These are phyloP conservation scores for Xylaria digitata DNA, from an alignment of 2,329 filamentous ascomycete genomes.

Conservation along the genomic window DNA sequence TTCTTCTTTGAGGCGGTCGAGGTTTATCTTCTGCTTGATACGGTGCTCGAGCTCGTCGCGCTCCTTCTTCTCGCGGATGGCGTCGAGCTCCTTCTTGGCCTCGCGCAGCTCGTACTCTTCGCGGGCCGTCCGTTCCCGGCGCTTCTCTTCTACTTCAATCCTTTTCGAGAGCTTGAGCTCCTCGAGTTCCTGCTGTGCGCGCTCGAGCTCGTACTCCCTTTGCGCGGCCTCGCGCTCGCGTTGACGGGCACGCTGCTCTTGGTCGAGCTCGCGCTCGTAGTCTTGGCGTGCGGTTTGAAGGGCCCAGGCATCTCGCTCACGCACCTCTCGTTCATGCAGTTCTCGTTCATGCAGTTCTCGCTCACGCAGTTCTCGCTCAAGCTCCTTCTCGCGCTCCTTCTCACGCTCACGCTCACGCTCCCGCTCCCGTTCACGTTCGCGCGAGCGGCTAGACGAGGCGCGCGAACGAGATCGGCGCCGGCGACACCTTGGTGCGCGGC, in stretches of 20 bases:
- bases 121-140: constrained; percentile 55
- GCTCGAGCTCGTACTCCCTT: constrained; percentile 55
- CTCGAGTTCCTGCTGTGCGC: constrained; percentile 53
- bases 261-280: constrained; percentile 47
- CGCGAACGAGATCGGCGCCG: constrained; percentile 3
- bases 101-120: constrained; percentile 54
- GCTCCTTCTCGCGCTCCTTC: constrained; percentile 21
- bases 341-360: no score
- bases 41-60: constrained; percentile 62
- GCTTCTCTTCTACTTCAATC: constrained; percentile 57
- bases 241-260: constrained; percentile 51
- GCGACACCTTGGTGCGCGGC: constrained; percentile 49
- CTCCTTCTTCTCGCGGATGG: constrained; percentile 56
- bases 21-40: constrained; percentile 64
- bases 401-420: constrained; percentile 5
- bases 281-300: constrained; percentile 51
- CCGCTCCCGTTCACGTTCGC: not conserved
- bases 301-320: constrained; percentile 49
- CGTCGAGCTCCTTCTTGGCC: constrained; percentile 51
- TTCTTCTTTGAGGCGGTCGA: constrained; percentile 60
- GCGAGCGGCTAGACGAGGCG: not conserved
- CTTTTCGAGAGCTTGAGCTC: constrained; percentile 56
- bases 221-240: constrained; percentile 53
- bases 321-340: constrained; percentile 24
- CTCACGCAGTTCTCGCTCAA: no score